Percentiles rank a stretch among this genome's conserved stretches.
These are phyloP conservation scores for Arxiozyma heterogenica DNA, from an alignment of 1,139 yeast species.

Conservation along the genomic window DNA sequence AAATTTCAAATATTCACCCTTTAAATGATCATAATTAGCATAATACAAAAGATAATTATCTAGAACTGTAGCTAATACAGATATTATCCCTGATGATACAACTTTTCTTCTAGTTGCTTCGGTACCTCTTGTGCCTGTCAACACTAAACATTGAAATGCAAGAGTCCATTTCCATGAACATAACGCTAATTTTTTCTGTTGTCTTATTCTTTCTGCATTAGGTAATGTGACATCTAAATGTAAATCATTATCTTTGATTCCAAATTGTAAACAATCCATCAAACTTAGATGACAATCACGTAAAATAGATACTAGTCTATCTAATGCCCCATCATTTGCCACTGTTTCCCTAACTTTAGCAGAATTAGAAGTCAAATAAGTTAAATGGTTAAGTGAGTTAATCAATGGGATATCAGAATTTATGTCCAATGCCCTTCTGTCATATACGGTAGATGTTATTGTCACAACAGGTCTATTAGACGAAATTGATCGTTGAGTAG, in stretches of 20 bases:
- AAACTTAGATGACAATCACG: conserved; percentile 57
- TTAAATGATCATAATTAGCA: conserved; percentile 31
- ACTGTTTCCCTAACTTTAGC: conserved; percentile 86
- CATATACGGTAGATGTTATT: conserved; percentile 80
- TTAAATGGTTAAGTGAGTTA: conserved; percentile 81
- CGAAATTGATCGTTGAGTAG: conserved; percentile 71
- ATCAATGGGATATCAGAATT: conserved; percentile 85
- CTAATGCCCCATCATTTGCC: conserved; percentile 85
- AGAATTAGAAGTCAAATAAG: conserved; percentile 76
- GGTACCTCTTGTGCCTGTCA: conserved; percentile 88
- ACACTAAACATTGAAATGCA: conserved; percentile 83
- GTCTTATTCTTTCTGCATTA: conserved; percentile 20
- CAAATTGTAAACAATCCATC: conserved; percentile 14
- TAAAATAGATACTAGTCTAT: conserved; percentile 73
- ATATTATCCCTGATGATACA: conserved; percentile 85
- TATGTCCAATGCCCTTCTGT: conserved; percentile 85
- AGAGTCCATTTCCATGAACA: conserved; percentile 96
- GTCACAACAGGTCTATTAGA: conserved; percentile 84
- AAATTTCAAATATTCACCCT: conserved; percentile 22
- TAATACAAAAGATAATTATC: conserved; percentile 58
- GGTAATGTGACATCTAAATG: conserved; percentile 3
- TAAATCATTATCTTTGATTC: conserved; percentile 14
- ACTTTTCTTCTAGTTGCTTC: conserved; percentile 77
- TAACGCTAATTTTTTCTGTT: conserved; percentile 38
- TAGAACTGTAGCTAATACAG: conserved; percentile 81